Base-by-base conservation (phyloP, 352 stramenopile species). In the Globisporangium rhizosaccharum region DNA sequence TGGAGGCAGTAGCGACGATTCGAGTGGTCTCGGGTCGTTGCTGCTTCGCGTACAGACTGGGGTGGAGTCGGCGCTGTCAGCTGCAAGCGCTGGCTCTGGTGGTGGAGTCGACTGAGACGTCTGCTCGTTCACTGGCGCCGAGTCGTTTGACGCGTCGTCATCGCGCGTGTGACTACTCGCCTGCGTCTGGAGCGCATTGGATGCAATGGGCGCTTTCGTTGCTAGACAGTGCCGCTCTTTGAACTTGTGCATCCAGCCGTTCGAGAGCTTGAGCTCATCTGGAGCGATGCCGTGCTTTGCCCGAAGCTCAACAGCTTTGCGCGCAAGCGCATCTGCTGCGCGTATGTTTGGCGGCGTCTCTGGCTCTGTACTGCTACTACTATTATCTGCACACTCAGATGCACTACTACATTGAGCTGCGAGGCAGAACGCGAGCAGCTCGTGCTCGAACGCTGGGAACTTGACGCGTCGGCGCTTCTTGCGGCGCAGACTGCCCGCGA, bases 391-490 rank as follows among this genome's bases (percentile, higher is more conserved):
- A 15, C 50, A 44, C 7, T 10, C 8, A 14, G 33, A 10, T 5
- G 7, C 11, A 6, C 33, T 39, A 8, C 33, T 39, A 5, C 10
- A 12, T 2, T 47, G 53, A 12, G 58, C 62, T 33, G 68, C 51
- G 36, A 70, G 51, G 26, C 59, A 80, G 50, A 70, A 77, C 10
- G 53, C 53, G 37, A 75, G 61, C 23, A 80, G 52, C 50, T 77
- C 69, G 18, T 50, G 51, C 64, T 80, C 72, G 26, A 80, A 59
- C 26, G 25, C 69, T 1, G 72, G 72, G 54, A 76, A 80, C 62
- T 80, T 80, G 67, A 80, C 72, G 48, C 72, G 64, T 12, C 72
- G 57, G 2, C 41, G 18, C 54, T 79, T 79, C 63, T 79, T 79
- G 28, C 65, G 61, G 46, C 56, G 62, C 45, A 61, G 53, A 25